These are phyloP conservation scores for Umbellularia californica DNA, from an alignment of 164 flowering plant species.

Conservation along the genomic window DNA sequence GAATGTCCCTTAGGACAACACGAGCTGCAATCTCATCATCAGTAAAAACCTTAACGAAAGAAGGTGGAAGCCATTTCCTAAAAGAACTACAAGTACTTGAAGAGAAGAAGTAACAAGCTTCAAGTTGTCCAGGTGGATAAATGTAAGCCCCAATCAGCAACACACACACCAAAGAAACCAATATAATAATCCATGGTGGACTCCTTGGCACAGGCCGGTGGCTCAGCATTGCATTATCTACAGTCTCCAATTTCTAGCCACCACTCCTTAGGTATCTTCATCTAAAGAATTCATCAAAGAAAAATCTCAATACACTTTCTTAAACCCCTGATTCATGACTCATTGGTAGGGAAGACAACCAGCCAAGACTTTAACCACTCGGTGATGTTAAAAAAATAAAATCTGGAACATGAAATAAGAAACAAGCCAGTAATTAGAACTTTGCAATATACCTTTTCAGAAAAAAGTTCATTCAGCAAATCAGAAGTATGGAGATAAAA, in stretches of 20 bases:
- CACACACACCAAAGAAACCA: conserved; percentile 65
- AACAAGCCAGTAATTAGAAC: no score
- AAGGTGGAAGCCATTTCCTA: conserved; percentile 75
- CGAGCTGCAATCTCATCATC: conserved; percentile 84
- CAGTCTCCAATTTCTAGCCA: conserved; percentile 59
- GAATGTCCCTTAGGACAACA: conserved; percentile 64
- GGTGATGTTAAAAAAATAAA: neutral
- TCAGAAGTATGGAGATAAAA: neutral
- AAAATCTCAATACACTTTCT: conserved; percentile 5
- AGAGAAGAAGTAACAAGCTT: conserved; percentile 68
- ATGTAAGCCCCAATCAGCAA: conserved; percentile 71
- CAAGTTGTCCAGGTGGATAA: conserved; percentile 58
- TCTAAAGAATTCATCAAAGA: conserved; percentile 34
- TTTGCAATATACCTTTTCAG: no score
- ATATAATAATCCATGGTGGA: conserved; percentile 79
- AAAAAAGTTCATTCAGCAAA: no score
- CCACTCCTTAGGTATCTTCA: conserved; percentile 69
- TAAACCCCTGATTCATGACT: neutral
- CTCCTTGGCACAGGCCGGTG: conserved; percentile 62
- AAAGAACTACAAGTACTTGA: conserved; percentile 57
- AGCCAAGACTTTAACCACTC: neutral
- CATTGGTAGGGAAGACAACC: neutral
- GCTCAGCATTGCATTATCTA: conserved; percentile 60
- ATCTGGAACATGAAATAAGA: no score
- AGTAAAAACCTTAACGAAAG: conserved; percentile 57